Evolutionary conservation across 1,139 yeast species (phyloP).

Genomic region (Diutina pseudorugosa): DNA sequence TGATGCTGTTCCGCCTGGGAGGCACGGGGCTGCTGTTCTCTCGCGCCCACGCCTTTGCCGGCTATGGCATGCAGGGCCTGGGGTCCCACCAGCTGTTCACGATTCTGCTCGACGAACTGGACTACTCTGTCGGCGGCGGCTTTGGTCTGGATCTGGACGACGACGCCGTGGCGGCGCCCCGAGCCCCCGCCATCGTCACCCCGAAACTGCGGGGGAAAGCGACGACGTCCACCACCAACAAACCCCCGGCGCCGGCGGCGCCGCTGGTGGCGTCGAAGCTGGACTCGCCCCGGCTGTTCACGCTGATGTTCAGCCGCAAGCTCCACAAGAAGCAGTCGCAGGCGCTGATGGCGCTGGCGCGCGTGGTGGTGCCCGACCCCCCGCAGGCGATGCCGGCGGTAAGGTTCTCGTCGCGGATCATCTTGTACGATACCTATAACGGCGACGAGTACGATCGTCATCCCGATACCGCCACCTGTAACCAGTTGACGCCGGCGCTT

Average conservation of each 20-base stretch:
- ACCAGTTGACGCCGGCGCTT: slow-evolving; percentile 75
- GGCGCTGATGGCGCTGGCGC: slow-evolving; percentile 6
- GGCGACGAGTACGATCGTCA: slow-evolving; percentile 84
- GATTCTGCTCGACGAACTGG: neutral
- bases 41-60: neutral
- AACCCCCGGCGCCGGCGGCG: neutral
- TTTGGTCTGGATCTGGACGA: slow-evolving; percentile 3
- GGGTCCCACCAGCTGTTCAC: neutral
- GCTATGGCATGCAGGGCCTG: neutral
- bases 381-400: slow-evolving; percentile 24
- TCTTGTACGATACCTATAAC: slow-evolving; percentile 77
- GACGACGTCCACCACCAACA: neutral
- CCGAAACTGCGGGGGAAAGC: neutral
- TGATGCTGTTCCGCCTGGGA: slow-evolving; percentile 1
- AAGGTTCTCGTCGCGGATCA: slow-evolving; percentile 73
- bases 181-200: neutral
- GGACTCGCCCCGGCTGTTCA: slow-evolving; percentile 17
- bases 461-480: slow-evolving; percentile 90
- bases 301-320: slow-evolving; percentile 19
- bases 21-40: neutral
- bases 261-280: neutral
- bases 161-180: neutral
- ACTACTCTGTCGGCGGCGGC: neutral
- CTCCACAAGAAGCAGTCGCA: slow-evolving; percentile 13
- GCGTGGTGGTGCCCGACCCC: slow-evolving; percentile 1